These are phyloP conservation scores for Tricladium varicosporioides DNA, from an alignment of 2,329 filamentous ascomycete species.

Conservation along the genomic window DNA sequence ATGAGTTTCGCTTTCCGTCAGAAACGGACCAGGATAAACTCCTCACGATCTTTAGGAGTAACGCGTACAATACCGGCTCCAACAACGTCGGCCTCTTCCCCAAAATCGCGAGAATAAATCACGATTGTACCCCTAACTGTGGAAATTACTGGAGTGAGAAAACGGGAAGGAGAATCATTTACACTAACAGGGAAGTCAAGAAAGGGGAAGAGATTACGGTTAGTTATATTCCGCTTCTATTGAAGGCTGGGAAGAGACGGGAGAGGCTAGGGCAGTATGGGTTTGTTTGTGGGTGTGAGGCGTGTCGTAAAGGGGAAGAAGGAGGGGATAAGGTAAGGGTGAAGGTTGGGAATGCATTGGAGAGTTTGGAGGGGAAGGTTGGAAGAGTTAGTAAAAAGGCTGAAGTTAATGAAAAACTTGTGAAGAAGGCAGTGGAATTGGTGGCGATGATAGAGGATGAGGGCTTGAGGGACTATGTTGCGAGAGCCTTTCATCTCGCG, in stretches of 20 bases:
- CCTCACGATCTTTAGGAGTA: conserved; percentile 24
- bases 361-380: conserved; percentile 35
- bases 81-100: conserved; percentile 36
- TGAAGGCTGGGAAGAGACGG: conserved; percentile 27
- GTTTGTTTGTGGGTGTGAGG: conserved; percentile 39
- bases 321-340: conserved; percentile 32
- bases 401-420: conserved; percentile 13
- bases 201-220: conserved; percentile 39
- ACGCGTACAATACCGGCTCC: conserved; percentile 28
- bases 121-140: conserved; percentile 38
- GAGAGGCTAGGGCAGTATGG: conserved; percentile 32
- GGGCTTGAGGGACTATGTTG: conserved; percentile 28
- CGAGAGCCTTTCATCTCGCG: conserved; percentile 25
- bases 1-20: conserved; percentile 18
- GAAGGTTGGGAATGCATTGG: conserved; percentile 33
- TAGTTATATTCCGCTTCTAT: conserved; percentile 32
- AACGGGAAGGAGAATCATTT: conserved; percentile 31
- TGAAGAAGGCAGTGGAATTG: conserved; percentile 20
- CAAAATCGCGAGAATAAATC: conserved; percentile 38
- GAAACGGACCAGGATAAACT: conserved; percentile 27
- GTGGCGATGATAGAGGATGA: conserved; percentile 26
- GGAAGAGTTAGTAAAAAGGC: conserved; percentile 7
- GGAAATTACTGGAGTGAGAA: conserved; percentile 37
- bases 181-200: conserved; percentile 35
- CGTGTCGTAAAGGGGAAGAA: conserved; percentile 27